A percentile compares a stretch with the other conserved stretches of the same genome.
Conservation (phyloP, 164 flowering plant species). For the Magnolia changhungtana region DNA sequence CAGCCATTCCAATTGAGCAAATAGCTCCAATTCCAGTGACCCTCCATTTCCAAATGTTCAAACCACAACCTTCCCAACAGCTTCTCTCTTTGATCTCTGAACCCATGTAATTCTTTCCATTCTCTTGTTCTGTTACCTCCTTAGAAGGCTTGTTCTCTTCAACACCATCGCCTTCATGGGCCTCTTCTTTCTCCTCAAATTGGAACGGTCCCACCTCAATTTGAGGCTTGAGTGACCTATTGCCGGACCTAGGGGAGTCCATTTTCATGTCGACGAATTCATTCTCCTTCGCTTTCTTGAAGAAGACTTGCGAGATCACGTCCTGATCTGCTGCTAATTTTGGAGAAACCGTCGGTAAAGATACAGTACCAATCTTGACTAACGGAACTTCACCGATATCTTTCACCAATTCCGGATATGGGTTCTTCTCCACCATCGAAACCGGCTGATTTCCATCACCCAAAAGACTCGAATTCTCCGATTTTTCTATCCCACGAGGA, state of each 20-base stretch:
- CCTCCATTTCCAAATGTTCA: slow-evolving; percentile 43
- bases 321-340: slow-evolving; percentile 30
- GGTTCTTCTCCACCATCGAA: slow-evolving; percentile 14
- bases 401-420: slow-evolving; percentile 10
- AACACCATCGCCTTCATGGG: not conserved
- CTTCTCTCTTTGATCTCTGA: slow-evolving; percentile 17
- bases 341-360: slow-evolving; percentile 2
- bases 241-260: slow-evolving; percentile 32
- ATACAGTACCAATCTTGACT: slow-evolving; percentile 7
- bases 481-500: not conserved
- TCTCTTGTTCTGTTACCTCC: slow-evolving; percentile 11
- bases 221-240: slow-evolving; percentile 23
- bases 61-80: slow-evolving; percentile 18
- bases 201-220: slow-evolving; percentile 23
- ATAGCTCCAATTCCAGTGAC: slow-evolving; percentile 50
- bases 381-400: slow-evolving; percentile 20
- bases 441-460: slow-evolving; percentile 12
- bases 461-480: slow-evolving; percentile 1
- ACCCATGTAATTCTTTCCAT: slow-evolving; percentile 10
- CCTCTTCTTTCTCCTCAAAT: slow-evolving; percentile 24
- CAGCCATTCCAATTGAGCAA: slow-evolving; percentile 52
- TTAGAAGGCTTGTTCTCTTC: slow-evolving; percentile 7
- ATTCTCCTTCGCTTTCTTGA: slow-evolving; percentile 45
- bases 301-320: slow-evolving; percentile 36
- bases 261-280: slow-evolving; percentile 67